phyloP scores from a whole-genome alignment of 202 grass and related monocot species.

The Dendrocalamus latiflorus region DNA sequence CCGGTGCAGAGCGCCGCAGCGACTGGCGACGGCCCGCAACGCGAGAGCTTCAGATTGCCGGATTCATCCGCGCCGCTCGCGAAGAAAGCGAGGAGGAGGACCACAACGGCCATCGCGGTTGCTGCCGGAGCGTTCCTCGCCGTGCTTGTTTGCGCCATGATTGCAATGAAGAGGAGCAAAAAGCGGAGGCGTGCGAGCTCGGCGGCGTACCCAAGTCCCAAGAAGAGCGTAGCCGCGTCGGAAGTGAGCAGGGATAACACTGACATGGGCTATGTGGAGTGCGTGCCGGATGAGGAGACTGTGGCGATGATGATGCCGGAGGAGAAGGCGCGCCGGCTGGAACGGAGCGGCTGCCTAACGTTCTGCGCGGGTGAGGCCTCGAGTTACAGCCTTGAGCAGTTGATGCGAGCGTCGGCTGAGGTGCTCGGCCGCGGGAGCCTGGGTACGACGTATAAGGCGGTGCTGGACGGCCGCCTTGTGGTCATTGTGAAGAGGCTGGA shows the following conservation, averaged over 20 bases:
- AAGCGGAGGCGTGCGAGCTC: constrained; percentile 27
- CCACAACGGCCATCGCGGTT: constrained; percentile 27
- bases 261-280: constrained; percentile 42
- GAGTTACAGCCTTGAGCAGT: constrained; percentile 78
- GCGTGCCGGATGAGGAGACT: too few relatives aligned
- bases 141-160: constrained; percentile 30
- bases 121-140: constrained; percentile 31
- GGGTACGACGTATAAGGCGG: constrained; percentile 89
- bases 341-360: constrained; percentile 72
- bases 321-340: constrained; percentile 73
- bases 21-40: constrained; percentile 25
- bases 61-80: constrained; percentile 43
- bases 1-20: too few relatives aligned
- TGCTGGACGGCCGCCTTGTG: constrained; percentile 53
- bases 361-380: constrained; percentile 84
- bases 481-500: constrained; percentile 91
- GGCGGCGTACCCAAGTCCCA: constrained; percentile 33
- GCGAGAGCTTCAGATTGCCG: constrained; percentile 32
- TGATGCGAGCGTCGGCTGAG: constrained; percentile 92
- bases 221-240: constrained; percentile 42
- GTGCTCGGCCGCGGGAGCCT: constrained; percentile 82
- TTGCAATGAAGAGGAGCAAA: constrained; percentile 46
- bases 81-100: constrained; percentile 26
- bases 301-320: constrained; percentile 68
- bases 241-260: constrained; percentile 37